Evolutionary conservation across 495 filamentous ascomycete genomes (phyloP), one percentile per base, ranked within the genome.

Genomic region (Daldinia grandis): DNA sequence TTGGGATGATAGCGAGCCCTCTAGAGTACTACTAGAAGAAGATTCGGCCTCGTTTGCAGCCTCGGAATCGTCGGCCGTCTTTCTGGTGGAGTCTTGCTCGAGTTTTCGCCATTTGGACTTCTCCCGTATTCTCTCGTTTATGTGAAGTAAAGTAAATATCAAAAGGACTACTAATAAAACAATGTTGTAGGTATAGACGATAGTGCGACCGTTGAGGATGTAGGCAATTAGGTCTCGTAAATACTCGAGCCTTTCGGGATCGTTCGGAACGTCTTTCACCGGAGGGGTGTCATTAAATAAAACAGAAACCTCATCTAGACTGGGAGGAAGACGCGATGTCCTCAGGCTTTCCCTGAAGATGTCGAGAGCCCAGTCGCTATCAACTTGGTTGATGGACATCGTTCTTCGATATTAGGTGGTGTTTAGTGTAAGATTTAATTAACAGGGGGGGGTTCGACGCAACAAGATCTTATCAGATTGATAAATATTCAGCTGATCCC

Each of bases 111-210:
- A 76, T 69, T 60, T 78, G 4, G 53, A 65, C 21, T 30, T 42
- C 47, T 78, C 65, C 9, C 31, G 63, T n/a, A 59, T 55, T 0
- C 54, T 64, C 58, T 74, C 58, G 2, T 59, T 44, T 67, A 78
- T 66, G 63, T 82, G 74, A 9, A 69, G 54, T 42, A 77, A 27
- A 35, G 78, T 38, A 49, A 82, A 56, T 5, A 75, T 27, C 0
- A 72, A 9, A 14, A 82, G 68, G 19, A 78, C 67, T 7, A 59
- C 24, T 17, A 81, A 15, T n/a, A 82, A 53, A 27, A 72, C 71
- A 14, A 80, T 33, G 47, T 80, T 82, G 58, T 82, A 82, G 2
- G 68, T 76, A 14, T 62, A 66, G 14, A 78, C 74, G 28, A 84
- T 71, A 24, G 38, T 35, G 31, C 80, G 79, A 8, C 78, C 74